A percentile compares a stretch with the other conserved stretches of the same genome.
Conservation (phyloP, 768 basidiomycete genomes). For the Pleurotus eryngii region DNA sequence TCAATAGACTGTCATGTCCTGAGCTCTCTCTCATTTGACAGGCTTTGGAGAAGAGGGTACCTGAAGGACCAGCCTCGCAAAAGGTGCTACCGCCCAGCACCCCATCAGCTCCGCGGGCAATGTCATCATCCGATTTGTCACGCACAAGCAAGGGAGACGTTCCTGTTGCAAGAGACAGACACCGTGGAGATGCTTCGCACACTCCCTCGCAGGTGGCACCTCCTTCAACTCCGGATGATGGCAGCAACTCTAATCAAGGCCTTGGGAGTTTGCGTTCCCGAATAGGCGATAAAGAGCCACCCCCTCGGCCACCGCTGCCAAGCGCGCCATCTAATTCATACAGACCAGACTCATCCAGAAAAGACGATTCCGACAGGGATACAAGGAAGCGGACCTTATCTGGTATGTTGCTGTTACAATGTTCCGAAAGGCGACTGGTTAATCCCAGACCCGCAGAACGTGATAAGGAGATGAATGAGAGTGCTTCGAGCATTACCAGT, state of each 20-base stretch:
- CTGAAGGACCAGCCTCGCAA: slow-evolving; percentile 43
- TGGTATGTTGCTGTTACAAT: slow-evolving; percentile 40
- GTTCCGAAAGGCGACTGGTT: neutral
- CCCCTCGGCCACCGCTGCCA: slow-evolving; percentile 23
- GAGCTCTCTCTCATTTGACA: slow-evolving; percentile 19
- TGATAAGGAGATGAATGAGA: slow-evolving; percentile 51
- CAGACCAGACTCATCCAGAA: slow-evolving; percentile 39
- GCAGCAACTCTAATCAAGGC: slow-evolving; percentile 9
- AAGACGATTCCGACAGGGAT: slow-evolving; percentile 62
- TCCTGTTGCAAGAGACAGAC: slow-evolving; percentile 37
- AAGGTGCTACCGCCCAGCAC: slow-evolving; percentile 54
- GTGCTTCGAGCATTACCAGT: slow-evolving; percentile 25
- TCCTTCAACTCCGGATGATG: neutral
- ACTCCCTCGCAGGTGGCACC: slow-evolving; percentile 11
- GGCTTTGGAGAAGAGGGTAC: slow-evolving; percentile 52
- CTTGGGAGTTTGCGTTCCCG: slow-evolving; percentile 43
- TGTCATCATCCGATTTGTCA: slow-evolving; percentile 48
- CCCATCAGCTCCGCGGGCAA: slow-evolving; percentile 71
- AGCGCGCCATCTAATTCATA: slow-evolving; percentile 40
- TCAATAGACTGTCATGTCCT: slow-evolving; percentile 5
- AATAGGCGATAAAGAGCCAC: slow-evolving; percentile 57
- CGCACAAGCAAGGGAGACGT: slow-evolving; percentile 40
- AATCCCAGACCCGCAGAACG: slow-evolving; percentile 43
- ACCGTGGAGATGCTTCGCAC: slow-evolving; percentile 39
- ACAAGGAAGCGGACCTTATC: slow-evolving; percentile 64